These are phyloP conservation scores for Plasmodium sp. DNA, from an alignment of 169 alveolate species.

Conservation along the genomic window DNA sequence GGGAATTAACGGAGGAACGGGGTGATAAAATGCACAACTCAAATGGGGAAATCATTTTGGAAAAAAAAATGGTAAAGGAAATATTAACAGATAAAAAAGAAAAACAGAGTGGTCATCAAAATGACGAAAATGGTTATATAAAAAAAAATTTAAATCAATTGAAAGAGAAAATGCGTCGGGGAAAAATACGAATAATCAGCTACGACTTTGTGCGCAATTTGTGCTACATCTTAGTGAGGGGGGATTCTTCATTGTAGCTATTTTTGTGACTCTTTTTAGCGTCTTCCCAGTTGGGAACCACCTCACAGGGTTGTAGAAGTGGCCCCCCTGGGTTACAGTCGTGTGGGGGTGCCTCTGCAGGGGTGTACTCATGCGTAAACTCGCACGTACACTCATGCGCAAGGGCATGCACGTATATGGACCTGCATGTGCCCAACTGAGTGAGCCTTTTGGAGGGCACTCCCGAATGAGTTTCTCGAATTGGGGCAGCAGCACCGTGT, in stretches of 20 bases:
- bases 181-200: constrained; percentile 14
- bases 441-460: not conserved
- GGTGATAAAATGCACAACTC: not conserved
- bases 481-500: not conserved
- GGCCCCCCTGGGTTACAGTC: not conserved
- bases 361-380: not conserved
- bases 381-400: no score
- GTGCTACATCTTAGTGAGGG: constrained; percentile 7
- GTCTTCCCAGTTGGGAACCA: not conserved
- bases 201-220: constrained; percentile 37
- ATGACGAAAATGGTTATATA: constrained; percentile 1
- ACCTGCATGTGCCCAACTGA: not conserved
- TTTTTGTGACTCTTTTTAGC: not conserved
- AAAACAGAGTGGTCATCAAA: not conserved
- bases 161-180: not conserved
- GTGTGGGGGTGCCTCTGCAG: not conserved
- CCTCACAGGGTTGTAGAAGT: not conserved
- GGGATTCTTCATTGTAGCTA: not conserved
- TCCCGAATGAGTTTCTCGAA: no score
- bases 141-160: constrained; percentile 1
- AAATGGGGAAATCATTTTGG: not conserved
- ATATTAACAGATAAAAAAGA: not conserved
- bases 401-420: not conserved
- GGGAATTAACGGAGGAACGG: not conserved
- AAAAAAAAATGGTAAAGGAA: not conserved